These are phyloP conservation scores for Calocybe indica DNA, from an alignment of 768 basidiomycete species.

Conservation along the genomic window DNA sequence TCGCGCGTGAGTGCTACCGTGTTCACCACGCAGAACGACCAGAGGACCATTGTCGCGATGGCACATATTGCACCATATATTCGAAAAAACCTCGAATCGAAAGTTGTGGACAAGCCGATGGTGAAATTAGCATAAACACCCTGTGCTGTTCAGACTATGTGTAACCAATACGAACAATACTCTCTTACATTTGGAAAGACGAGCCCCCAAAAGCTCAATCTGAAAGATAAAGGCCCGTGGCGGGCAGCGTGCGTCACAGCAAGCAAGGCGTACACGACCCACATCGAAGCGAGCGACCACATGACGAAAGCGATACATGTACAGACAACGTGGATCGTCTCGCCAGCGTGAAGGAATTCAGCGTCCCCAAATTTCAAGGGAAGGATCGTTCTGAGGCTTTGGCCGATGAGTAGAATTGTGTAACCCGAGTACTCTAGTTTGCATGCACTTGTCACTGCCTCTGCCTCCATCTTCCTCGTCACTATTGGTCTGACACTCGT, in stretches of 20 bases:
- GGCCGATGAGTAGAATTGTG: conserved; percentile 49
- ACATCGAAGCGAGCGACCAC: conserved; percentile 62
- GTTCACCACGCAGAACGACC: conserved; percentile 39
- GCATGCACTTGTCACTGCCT: conserved; percentile 50
- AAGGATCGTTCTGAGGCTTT: conserved; percentile 32
- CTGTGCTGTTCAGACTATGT: conserved; percentile 16
- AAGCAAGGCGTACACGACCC: conserved; percentile 51
- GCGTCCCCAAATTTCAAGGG: conserved; percentile 24
- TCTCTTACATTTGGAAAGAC: conserved; percentile 63
- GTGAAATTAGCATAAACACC: conserved; percentile 68
- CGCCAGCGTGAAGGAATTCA: conserved; percentile 30
- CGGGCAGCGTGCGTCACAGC: conserved; percentile 38
- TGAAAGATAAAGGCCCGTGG: conserved; percentile 40
- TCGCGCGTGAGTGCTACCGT: conserved; percentile 25
- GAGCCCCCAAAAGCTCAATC: conserved; percentile 57
- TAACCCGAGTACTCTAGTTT: conserved; percentile 50
- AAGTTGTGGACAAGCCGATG: conserved; percentile 39
- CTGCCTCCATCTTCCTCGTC: conserved; percentile 50
- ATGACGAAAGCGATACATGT: conserved; percentile 44
- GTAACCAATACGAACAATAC: background rate
- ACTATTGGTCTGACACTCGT: conserved; percentile 52
- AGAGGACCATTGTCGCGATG: conserved; percentile 42
- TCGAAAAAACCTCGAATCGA: conserved; percentile 52
- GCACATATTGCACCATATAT: conserved; percentile 54
- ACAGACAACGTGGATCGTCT: conserved; percentile 39